A percentile compares a stretch with the other conserved stretches of the same genome.
Evolutionary conservation across 495 filamentous ascomycete genomes (phyloP).

Genomic region (Extremus antarcticus): DNA sequence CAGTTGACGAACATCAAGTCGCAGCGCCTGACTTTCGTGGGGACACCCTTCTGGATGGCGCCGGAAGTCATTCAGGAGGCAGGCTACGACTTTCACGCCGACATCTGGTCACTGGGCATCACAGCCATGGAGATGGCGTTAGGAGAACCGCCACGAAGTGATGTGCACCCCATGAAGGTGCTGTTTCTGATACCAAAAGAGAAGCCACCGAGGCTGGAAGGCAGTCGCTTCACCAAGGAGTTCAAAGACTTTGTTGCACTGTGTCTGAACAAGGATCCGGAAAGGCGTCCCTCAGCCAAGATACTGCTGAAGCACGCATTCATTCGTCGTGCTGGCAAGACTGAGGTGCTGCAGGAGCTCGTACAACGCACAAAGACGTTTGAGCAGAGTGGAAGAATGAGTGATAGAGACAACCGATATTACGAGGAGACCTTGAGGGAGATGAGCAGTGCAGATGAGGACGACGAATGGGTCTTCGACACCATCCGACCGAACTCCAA

Average conservation of each 20-base stretch:
- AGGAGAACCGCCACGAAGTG: slow-evolving; percentile 85
- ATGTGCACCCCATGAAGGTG: slow-evolving; percentile 95
- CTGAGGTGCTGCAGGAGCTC: slow-evolving; percentile 74
- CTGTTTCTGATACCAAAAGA: slow-evolving; percentile 95
- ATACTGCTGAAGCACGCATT: slow-evolving; percentile 88
- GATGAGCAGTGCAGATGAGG: slow-evolving; percentile 29
- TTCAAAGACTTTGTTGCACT: slow-evolving; percentile 89
- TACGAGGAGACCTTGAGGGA: slow-evolving; percentile 79
- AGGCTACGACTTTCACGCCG: slow-evolving; percentile 93
- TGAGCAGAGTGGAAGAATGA: slow-evolving; percentile 65
- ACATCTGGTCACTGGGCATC: slow-evolving; percentile 96
- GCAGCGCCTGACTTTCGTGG: slow-evolving; percentile 96
- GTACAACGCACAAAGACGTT: slow-evolving; percentile 41
- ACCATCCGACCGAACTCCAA: slow-evolving; percentile 54
- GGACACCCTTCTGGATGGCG: slow-evolving; percentile 99
- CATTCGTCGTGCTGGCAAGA: slow-evolving; percentile 71
- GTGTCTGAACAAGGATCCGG: slow-evolving; percentile 84
- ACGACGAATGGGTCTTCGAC: slow-evolving; percentile 96
- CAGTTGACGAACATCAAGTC: slow-evolving; percentile 97
- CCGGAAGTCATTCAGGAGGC: slow-evolving; percentile 96
- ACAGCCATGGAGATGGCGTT: slow-evolving; percentile 89
- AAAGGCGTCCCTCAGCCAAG: slow-evolving; percentile 70
- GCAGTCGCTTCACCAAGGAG: slow-evolving; percentile 68
- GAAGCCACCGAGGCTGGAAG: slow-evolving; percentile 73
- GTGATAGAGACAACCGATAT: slow-evolving; percentile 50